Base-by-base conservation (phyloP, 768 basidiomycete species). In the Candolleomyces eurysporus region DNA sequence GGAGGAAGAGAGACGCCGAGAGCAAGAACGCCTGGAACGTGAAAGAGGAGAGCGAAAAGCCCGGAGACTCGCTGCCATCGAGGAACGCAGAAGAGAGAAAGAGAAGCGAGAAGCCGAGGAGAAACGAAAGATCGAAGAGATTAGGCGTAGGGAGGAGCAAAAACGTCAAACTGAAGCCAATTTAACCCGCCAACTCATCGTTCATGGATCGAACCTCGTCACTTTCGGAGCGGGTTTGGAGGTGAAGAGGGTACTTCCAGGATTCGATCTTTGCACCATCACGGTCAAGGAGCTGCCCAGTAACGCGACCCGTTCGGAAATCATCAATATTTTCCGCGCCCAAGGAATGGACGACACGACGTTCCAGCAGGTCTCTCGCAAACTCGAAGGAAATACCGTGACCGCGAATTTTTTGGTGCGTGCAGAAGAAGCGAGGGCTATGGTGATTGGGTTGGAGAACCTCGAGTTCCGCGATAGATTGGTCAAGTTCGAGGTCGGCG, bases 341-440 rank as follows among this genome's bases (percentile, higher is more conserved):
- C 58, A 63, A 45, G 48, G 61, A 6, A n/a, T 68, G 17, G 48
- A 62, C 36, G 7, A 46, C 13, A 40, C 55, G 9, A 52, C 3
- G 5, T 61, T 57, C 56, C n/a, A 62, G 21, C 14, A 64, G 4
- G 60, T n/a, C 5, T 26, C 48, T 21, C 42, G 57, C 48, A 72
- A 72, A 60, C 69, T 64, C 17, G 61, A 67, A 30, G 71, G 73
- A 13, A 65, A 63, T 45, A 75, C 62, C 46, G 65, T 69, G 4
- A 80, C 81, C 60, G 80, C 81, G 1, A 73, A 68, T n/a, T 62
- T 87, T 13, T 64, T 84, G 52, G 77, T 76, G 3, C 78, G 77
- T 40, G 68, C 73, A 4, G 76, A 77, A 49, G 67, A 78, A 17
- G 82, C 78, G 2, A 70, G 75, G 31, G 71, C 71, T 0, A 70